Percentiles rank a stretch among this genome's conserved stretches.
Conservation (phyloP, 2,329 filamentous ascomycete genomes). For the Ceratocystis papillata region DNA sequence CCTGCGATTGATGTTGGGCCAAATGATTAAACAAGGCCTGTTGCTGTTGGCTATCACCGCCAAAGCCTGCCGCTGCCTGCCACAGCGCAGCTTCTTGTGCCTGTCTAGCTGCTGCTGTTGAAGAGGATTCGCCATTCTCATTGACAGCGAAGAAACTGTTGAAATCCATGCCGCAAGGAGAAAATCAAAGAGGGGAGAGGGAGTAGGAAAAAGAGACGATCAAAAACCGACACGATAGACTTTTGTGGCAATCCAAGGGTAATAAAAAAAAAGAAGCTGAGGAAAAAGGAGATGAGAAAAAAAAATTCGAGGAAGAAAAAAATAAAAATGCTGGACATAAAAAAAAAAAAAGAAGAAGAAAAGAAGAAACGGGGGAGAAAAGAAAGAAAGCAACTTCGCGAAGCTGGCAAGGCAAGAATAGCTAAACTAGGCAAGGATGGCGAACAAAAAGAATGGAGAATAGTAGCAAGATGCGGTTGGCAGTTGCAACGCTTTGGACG, state of each 20-base stretch:
- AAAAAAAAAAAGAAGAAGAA: background rate
- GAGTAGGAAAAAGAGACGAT: background rate
- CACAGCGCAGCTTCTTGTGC: slow-evolving; percentile 23
- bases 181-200: background rate
- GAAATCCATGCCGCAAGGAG: slow-evolving; percentile 20
- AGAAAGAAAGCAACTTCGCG: background rate
- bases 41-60: slow-evolving; percentile 2
- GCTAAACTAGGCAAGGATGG: slow-evolving; percentile 9
- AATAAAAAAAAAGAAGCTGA: background rate
- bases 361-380: background rate
- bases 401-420: background rate
- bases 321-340: background rate
- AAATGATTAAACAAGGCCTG: slow-evolving; percentile 14
- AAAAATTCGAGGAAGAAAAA: background rate
- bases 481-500: background rate
- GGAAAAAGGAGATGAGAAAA: background rate
- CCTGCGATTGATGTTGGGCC: slow-evolving; percentile 20
- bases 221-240: slow-evolving; percentile 31
- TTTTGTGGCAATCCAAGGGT: slow-evolving; percentile 30
- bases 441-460: background rate
- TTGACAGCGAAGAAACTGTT: slow-evolving; percentile 21
- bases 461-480: background rate
- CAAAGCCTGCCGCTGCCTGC: slow-evolving; percentile 17
- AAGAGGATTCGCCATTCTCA: slow-evolving; percentile 15
- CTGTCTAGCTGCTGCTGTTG: slow-evolving; percentile 14